Conservation (phyloP, 805 yeast species). For the Candida corydali region DNA sequence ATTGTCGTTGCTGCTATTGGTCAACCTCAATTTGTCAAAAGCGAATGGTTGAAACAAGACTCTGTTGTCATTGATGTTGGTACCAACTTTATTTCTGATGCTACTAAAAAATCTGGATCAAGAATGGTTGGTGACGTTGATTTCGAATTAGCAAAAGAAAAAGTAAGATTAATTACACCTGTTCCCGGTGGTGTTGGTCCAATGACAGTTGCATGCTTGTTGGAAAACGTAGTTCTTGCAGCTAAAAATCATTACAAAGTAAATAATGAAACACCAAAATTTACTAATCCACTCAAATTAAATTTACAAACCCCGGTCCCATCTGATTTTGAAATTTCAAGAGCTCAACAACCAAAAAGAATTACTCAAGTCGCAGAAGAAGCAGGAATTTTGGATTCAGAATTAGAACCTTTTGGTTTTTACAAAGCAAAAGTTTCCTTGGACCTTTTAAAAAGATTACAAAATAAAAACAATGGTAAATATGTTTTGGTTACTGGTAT, state of each 20-base stretch:
- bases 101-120: constrained; percentile 62
- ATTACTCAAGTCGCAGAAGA: constrained; percentile 66
- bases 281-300: constrained; percentile 54
- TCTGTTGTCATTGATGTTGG: constrained; percentile 80
- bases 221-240: constrained; percentile 66
- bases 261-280: constrained; percentile 40
- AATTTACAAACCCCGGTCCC: constrained; percentile 66
- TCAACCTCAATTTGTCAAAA: constrained; percentile 62
- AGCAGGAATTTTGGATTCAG: constrained; percentile 62
- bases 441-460: constrained; percentile 57
- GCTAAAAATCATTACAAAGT: constrained; percentile 50
- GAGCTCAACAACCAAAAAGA: constrained; percentile 69
- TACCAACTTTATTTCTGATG: constrained; percentile 68
- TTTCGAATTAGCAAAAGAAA: constrained; percentile 48
- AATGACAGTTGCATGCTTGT: constrained; percentile 83
- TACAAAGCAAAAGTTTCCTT: constrained; percentile 74
- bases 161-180: constrained; percentile 70
- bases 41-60: constrained; percentile 68
- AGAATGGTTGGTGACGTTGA: constrained; percentile 79
- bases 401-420: constrained; percentile 71
- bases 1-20: constrained; percentile 79
- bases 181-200: constrained; percentile 94
- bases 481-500: constrained; percentile 78
- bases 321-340: constrained; percentile 73
- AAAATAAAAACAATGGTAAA: constrained; percentile 60